Base-by-base conservation (phyloP, 2,329 filamentous ascomycete genomes). In the Xylaria sp. region DNA sequence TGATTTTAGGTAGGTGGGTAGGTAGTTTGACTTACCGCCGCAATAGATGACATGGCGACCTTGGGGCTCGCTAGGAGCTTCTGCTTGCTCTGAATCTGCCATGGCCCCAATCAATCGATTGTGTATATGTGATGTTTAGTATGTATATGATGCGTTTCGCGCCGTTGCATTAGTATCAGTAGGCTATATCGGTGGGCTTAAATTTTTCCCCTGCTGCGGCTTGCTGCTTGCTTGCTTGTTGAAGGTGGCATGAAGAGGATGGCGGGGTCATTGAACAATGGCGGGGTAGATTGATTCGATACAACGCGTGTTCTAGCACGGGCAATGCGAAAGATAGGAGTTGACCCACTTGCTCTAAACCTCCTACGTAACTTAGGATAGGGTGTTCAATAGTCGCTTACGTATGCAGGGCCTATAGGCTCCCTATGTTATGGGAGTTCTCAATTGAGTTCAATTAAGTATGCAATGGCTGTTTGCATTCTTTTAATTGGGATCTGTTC, bases 11-110 rank as follows among this genome's bases (percentile, higher is more conserved):
- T 37, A 37, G 52, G 1, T 67, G 65, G 54, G 34, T 8, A 37
- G 52, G 7, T 37, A 65, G 54, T 37, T 46, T 7, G 5, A 81
- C 86, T 78, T 85, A 89, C 88, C 87, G 73, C 86, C 87, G 74
- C 88, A 89, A 80, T 89, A 89, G 60, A 82, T 77, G 63, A 89
- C 84, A 76, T 83, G 81, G 72, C 87, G 83, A 74, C 83, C 79
- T 76, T 87, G 86, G 52, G 83, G 83, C 79, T 86, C 86, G 64
- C 79, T 73, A 59, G 78, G 74, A 63, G 73, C 80, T 63, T 86
- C 85, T 70, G 81, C 71, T 66, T 84, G 81, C 73, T 87, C 85
- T 64, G 81, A 80, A 74, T 89, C 87, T 76, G 87, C 86, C 87
- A 89, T 89, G 72, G 73, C 75, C 51, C 41, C 41, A 46, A 18